phyloP scores from a whole-genome alignment of 352 stramenopile species.

The Globisporangium uncinulatum region DNA sequence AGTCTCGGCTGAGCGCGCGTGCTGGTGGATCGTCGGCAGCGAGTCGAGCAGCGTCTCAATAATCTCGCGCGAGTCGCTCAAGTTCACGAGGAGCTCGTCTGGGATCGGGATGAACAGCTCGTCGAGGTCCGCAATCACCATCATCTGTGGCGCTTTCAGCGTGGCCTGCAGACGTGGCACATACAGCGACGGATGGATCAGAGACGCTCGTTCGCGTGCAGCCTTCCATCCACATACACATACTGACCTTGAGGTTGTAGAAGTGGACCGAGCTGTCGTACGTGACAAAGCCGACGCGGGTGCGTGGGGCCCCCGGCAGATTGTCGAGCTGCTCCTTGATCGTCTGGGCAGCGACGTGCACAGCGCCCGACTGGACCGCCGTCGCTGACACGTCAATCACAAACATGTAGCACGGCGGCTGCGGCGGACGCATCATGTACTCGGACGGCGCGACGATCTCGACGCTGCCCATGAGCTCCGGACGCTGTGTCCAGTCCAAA shows the following conservation, averaged over 20 bases:
- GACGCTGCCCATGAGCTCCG: constrained; percentile 76
- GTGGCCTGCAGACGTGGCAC: constrained; percentile 34
- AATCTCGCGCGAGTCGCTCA: constrained; percentile 91
- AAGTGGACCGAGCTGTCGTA: constrained; percentile 86
- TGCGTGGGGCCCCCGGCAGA: constrained; percentile 62
- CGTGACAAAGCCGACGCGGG: constrained; percentile 81
- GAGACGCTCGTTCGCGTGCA: too few relatives aligned
- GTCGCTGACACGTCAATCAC: constrained; percentile 85
- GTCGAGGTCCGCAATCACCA: constrained; percentile 84
- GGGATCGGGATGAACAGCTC: constrained; percentile 89
- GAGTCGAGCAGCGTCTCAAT: constrained; percentile 95
- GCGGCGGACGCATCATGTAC: constrained; percentile 89
- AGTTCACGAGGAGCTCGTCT: constrained; percentile 98
- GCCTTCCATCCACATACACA: not conserved
- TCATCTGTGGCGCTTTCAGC: constrained; percentile 85
- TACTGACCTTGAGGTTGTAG: constrained; percentile 82
- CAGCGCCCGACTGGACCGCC: constrained; percentile 59
- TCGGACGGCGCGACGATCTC: constrained; percentile 84
- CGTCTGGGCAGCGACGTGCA: constrained; percentile 66
- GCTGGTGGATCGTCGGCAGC: constrained; percentile 88
- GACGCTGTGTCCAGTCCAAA: constrained; percentile 25
- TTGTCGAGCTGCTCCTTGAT: constrained; percentile 83
- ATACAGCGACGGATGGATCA: not conserved
- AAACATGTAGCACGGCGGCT: constrained; percentile 86
- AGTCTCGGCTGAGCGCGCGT: constrained; percentile 73